Conservation (phyloP, 768 basidiomycete species). For the Boletus reticuloceps region DNA sequence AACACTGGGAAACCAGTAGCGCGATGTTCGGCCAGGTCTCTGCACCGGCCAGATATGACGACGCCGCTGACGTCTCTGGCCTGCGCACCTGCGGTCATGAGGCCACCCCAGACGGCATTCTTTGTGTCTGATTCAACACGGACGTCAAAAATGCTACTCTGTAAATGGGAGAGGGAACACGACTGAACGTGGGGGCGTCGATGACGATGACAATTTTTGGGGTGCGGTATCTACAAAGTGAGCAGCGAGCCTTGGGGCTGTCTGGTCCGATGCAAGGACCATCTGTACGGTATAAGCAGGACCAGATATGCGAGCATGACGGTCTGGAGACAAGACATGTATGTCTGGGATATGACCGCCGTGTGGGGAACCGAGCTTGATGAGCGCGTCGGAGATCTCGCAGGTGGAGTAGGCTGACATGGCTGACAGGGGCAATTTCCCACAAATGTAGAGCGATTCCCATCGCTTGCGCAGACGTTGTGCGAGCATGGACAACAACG, state of each 20-base stretch:
- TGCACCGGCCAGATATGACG: constrained; percentile 80
- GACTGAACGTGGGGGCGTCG: constrained; percentile 65
- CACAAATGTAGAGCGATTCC: neutral
- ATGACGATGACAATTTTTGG: constrained; percentile 67
- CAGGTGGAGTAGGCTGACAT: constrained; percentile 61
- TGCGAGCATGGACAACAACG: constrained; percentile 11
- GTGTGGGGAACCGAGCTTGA: constrained; percentile 68
- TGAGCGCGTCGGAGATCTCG: constrained; percentile 86
- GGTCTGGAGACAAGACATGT: constrained; percentile 39
- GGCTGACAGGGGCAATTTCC: constrained; percentile 6
- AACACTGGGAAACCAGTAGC: constrained; percentile 74
- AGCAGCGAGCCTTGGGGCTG: constrained; percentile 57
- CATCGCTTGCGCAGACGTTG: neutral
- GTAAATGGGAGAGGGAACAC: constrained; percentile 12
- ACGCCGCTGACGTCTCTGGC: constrained; percentile 69
- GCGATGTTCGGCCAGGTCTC: constrained; percentile 80
- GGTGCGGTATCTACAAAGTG: constrained; percentile 86
- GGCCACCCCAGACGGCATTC: constrained; percentile 90
- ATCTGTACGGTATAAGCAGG: constrained; percentile 89
- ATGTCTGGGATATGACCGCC: constrained; percentile 87
- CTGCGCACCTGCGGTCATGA: constrained; percentile 85
- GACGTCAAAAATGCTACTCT: neutral
- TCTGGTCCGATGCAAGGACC: constrained; percentile 56
- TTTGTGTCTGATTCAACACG: constrained; percentile 49
- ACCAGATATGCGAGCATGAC: constrained; percentile 56